Conservation (phyloP, 1,284 basidiomycete species). For the Naganishia liquefaciens region DNA sequence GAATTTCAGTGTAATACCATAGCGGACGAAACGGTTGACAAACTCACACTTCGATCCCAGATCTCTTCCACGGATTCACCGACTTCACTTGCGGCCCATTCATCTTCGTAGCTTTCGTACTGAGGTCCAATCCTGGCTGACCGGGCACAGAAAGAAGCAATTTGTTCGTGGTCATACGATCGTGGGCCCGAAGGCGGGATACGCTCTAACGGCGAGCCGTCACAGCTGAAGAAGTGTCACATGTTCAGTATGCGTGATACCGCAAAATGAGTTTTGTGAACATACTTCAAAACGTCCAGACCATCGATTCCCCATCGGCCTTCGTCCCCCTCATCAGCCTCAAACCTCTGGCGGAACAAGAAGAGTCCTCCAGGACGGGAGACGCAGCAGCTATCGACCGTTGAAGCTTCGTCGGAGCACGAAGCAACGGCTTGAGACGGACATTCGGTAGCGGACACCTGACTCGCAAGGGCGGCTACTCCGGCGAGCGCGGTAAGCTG, state of each 20-base stretch:
- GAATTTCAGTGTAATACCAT: not conserved
- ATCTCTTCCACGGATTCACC: constrained; percentile 54
- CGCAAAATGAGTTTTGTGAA: constrained; percentile 11
- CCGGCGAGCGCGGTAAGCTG: constrained; percentile 14
- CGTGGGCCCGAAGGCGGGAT: constrained; percentile 13
- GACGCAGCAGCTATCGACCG: constrained; percentile 45
- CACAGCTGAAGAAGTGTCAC: constrained; percentile 19
- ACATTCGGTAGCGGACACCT: constrained; percentile 3
- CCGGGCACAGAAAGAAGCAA: constrained; percentile 44
- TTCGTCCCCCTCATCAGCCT: constrained; percentile 48
- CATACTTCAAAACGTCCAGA: constrained; percentile 48
- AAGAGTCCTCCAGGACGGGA: constrained; percentile 47
- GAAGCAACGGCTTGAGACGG: constrained; percentile 34
- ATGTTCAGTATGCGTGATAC: not conserved
- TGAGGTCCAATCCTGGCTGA: constrained; percentile 41
- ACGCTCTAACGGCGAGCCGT: constrained; percentile 4
- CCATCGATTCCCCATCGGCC: constrained; percentile 52
- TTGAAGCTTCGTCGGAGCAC: constrained; percentile 36
- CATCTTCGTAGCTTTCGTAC: constrained; percentile 40
- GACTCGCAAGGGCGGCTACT: constrained; percentile 7
- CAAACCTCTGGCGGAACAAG: constrained; percentile 49
- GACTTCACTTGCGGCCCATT: constrained; percentile 52
- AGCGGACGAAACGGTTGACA: too few relatives aligned
- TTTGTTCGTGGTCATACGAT: constrained; percentile 45
- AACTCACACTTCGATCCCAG: constrained; percentile 50